phyloP scores from a whole-genome alignment of 768 basidiomycete genomes.

The Pulveroboletus sp. region DNA sequence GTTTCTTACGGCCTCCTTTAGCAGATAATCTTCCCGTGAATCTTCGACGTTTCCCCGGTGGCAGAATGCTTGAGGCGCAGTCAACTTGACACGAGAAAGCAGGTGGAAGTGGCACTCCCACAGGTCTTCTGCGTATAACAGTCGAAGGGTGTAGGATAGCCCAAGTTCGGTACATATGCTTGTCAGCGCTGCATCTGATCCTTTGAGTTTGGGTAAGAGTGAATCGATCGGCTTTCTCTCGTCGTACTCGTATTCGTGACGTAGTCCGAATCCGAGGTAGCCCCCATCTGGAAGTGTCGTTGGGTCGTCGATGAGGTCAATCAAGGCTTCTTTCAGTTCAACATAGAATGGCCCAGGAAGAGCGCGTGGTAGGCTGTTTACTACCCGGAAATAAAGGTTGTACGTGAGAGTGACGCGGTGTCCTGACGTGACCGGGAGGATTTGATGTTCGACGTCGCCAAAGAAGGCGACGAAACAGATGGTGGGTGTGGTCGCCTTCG shows the following conservation, averaged over 20 bases:
- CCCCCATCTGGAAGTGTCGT: conserved; percentile 1
- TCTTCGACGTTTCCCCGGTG: not conserved
- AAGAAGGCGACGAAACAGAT: conserved; percentile 42
- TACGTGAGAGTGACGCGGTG: conserved; percentile 45
- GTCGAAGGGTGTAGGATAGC: not conserved
- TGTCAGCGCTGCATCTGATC: not conserved
- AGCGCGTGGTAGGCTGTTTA: not conserved
- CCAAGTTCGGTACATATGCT: conserved; percentile 3
- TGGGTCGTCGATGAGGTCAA: not conserved
- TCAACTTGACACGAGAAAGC: not conserved
- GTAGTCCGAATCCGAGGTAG: conserved; percentile 7
- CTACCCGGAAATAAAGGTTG: conserved; percentile 29
- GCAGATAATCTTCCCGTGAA: no score
- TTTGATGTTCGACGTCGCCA: conserved; percentile 46
- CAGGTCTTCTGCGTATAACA: not conserved
- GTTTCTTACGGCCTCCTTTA: fast-evolving
- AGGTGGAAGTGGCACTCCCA: not conserved
- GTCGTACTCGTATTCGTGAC: conserved; percentile 29
- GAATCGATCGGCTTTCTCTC: not conserved
- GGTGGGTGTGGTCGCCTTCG: not conserved
- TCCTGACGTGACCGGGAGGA: conserved; percentile 40
- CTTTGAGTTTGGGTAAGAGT: conserved; percentile 2
- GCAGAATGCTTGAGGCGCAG: no score
- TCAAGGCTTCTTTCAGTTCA: not conserved
- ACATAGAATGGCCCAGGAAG: not conserved